phyloP scores from a whole-genome alignment of 768 basidiomycete species.

The Naematelia encephala region DNA sequence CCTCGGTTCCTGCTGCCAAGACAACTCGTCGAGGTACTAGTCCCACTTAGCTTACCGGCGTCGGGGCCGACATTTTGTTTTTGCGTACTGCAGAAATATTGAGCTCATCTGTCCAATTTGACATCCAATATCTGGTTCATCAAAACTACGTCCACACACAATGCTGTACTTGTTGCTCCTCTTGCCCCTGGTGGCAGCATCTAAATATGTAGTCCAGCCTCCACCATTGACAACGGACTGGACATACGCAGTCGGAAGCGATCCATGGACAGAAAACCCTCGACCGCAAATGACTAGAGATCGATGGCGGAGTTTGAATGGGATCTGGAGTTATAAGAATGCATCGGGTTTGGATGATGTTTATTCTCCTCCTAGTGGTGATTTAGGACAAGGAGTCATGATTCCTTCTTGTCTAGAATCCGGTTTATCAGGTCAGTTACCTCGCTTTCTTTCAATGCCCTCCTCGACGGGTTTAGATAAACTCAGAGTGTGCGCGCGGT shows the following conservation, averaged over 20 bases:
- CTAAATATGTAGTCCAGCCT: conserved; percentile 12
- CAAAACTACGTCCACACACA: no score
- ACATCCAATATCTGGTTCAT: no score
- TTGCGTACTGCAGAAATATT: no score
- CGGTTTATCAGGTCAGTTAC: conserved; percentile 22
- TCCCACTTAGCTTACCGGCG: no score
- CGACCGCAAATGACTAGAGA: conserved; percentile 26
- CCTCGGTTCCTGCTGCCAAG: no score
- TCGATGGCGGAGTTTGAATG: conserved; percentile 23
- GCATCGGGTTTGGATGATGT: conserved; percentile 13
- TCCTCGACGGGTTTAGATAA: no score
- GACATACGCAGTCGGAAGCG: conserved; percentile 21
- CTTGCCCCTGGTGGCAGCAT: neutral
- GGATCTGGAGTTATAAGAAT: conserved; percentile 25
- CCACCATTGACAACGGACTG: conserved; percentile 24
- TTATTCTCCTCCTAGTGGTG: conserved; percentile 8
- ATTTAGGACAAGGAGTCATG: conserved; percentile 15
- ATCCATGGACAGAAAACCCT: conserved; percentile 28
- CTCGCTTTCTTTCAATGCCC: neutral
- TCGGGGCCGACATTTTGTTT: no score
- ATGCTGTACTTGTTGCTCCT: neutral
- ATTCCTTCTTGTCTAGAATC: conserved; percentile 28
- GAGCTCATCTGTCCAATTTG: no score
- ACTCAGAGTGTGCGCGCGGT: no score
- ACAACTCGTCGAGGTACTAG: no score